These are phyloP conservation scores for Phytophthora cactorum DNA, from an alignment of 352 stramenopile genomes.

Conservation along the genomic window DNA sequence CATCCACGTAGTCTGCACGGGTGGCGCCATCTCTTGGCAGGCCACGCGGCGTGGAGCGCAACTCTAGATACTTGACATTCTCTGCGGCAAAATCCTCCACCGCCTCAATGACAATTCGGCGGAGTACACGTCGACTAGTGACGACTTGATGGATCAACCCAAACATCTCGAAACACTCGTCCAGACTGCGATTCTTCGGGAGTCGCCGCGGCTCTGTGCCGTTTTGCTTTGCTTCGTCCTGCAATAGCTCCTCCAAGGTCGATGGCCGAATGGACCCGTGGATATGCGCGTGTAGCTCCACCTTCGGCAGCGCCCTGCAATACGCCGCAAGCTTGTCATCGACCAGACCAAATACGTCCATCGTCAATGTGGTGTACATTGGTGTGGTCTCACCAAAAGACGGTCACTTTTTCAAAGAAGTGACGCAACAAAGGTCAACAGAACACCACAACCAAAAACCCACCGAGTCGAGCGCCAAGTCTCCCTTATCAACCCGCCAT, in stretches of 20 bases:
- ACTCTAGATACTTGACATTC: conserved; percentile 86
- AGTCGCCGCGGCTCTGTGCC: conserved; percentile 39
- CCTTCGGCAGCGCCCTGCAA: conserved; percentile 72
- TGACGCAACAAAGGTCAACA: conserved; percentile 12
- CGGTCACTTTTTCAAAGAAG: conserved; percentile 18
- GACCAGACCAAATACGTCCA: conserved; percentile 19
- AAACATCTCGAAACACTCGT: conserved; percentile 92
- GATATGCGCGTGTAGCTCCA: conserved; percentile 91
- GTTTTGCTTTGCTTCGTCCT: conserved; percentile 43
- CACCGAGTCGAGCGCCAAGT: neutral
- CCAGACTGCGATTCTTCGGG: conserved; percentile 61
- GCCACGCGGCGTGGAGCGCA: conserved; percentile 80
- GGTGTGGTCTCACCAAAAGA: conserved; percentile 17
- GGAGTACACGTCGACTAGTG: conserved; percentile 65
- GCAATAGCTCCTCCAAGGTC: conserved; percentile 74
- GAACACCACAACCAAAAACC: conserved; percentile 13
- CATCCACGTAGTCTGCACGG: conserved; percentile 71
- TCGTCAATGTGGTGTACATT: conserved; percentile 23
- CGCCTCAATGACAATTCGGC: conserved; percentile 73
- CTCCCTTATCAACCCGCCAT: conserved; percentile 44
- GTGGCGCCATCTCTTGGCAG: conserved; percentile 61
- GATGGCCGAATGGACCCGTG: conserved; percentile 78
- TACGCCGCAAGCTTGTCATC: conserved; percentile 43
- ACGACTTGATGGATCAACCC: conserved; percentile 85
- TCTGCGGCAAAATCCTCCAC: conserved; percentile 86